Evolutionary conservation across 306 rosid genomes (phyloP).

Genomic region (Glycyrrhiza uralensis): DNA sequence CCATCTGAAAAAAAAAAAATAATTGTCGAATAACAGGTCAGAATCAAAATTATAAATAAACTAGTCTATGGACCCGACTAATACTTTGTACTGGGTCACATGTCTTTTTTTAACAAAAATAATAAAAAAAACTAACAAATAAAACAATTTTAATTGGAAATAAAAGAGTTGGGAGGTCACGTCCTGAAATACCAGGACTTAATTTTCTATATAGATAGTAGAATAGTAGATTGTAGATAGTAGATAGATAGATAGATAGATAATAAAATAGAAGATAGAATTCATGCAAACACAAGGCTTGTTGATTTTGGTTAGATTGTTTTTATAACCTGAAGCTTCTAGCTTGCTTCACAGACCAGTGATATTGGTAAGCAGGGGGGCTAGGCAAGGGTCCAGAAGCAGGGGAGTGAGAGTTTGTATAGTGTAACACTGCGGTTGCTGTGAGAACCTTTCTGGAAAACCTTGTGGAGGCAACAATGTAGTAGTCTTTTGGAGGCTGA

Average conservation of each 20-base stretch:
- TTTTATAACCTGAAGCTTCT: constrained; percentile 69
- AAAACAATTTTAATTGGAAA: too few species aligned
- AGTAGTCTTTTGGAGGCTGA: constrained; percentile 77
- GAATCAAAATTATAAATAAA: not conserved
- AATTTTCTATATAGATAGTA: too few species aligned
- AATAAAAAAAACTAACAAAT: too few species aligned
- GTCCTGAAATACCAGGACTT: too few species aligned
- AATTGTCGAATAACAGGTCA: not conserved
- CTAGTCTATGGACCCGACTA: too few species aligned
- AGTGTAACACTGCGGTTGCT: constrained; percentile 68
- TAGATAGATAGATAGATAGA: not conserved
- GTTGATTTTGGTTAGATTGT: not conserved
- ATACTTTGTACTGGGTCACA: too few species aligned
- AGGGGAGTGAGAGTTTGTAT: constrained; percentile 71
- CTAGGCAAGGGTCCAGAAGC: constrained; percentile 80
- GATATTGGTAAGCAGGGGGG: constrained; percentile 52
- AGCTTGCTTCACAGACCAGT: constrained; percentile 91
- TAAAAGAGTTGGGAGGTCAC: too few species aligned
- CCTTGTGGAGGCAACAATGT: constrained; percentile 84
- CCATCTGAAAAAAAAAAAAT: constrained; percentile 57
- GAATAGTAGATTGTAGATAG: not conserved
- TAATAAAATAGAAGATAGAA: too few species aligned
- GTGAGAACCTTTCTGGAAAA: constrained; percentile 58
- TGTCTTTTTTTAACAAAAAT: too few species aligned
- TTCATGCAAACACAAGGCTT: not conserved